Evolutionary conservation across 2,329 filamentous ascomycete genomes (phyloP), one percentile per base, ranked within the genome.

Genomic region (Ascochyta koolunga): DNA sequence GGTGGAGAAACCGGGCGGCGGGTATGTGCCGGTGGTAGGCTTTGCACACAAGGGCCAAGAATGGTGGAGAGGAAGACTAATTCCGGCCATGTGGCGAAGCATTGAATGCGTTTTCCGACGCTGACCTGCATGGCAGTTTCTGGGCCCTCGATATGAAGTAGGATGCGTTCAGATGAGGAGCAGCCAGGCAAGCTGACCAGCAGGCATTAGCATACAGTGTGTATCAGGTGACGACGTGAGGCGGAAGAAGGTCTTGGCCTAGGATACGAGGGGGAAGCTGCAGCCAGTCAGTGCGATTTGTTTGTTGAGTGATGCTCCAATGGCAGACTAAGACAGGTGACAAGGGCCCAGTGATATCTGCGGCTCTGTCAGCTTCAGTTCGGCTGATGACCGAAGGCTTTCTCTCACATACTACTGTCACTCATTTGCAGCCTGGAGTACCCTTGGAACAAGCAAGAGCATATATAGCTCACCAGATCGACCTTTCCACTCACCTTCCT

Each of bases 311-410:
- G 40, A 35, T 46, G 22, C 41, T 42, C 18, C 15, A 43, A 51
- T 37, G 24, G 40, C 42, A 31, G 18, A 37, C 36, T 52, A 40
- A 41, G 54, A 50, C 59, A 59, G 43, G 56, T 51, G 55, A 60
- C 58, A 45, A 43, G 50, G 47, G 44, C 56, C 51, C 32, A 59
- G 60, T 55, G 60, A 55, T 61, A 60, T 60, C 59, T 67, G 65
- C 64, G 68, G 65, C 68, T 69, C 68, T 62, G 67, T 73, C 65
- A 72, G 61, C 62, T 62, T 40, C 44, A 42, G 42, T 50, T 33
- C 19, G 51, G 41, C 45, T 54, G 39, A 49, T 31, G 39, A 15
- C 32, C 45, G 37, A 44, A 50, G 42, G 29, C 45, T 40, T 32
- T 15, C 36, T 39, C 38, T 29, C 24, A 46, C 40, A 44, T 44